These are phyloP conservation scores for Ophiostoma montium DNA, from an alignment of 2,329 filamentous ascomycete species.

Conservation along the genomic window DNA sequence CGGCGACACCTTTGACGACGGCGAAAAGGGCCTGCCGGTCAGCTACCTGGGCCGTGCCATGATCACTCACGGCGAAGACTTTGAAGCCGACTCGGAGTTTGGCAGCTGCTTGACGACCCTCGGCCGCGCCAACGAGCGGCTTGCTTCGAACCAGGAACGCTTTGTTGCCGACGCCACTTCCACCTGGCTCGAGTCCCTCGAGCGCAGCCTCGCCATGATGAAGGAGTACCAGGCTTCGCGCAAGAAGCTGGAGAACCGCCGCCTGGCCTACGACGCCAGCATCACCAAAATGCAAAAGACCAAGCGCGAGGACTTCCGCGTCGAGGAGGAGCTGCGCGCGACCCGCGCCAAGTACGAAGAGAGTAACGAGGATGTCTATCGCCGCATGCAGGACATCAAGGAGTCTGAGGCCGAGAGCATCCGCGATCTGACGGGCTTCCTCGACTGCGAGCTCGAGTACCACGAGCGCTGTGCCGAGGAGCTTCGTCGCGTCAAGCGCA, in stretches of 20 bases:
- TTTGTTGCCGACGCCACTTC: conserved; percentile 66
- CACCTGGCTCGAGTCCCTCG: conserved; percentile 83
- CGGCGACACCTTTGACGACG: conserved; percentile 65
- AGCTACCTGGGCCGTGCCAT: conserved; percentile 72
- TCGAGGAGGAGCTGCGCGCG: conserved; percentile 81
- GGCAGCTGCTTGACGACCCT: conserved; percentile 70
- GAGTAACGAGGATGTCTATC: conserved; percentile 77
- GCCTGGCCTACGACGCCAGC: conserved; percentile 82
- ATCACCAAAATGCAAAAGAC: conserved; percentile 83
- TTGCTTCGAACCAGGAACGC: conserved; percentile 72
- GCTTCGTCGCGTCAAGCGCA: conserved; percentile 41
- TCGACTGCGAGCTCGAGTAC: conserved; percentile 82
- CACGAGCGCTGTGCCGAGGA: conserved; percentile 84
- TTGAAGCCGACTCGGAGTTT: conserved; percentile 80
- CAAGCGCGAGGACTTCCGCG: conserved; percentile 83
- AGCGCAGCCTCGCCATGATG: conserved; percentile 83
- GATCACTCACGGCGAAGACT: conserved; percentile 82
- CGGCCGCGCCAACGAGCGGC: conserved; percentile 75
- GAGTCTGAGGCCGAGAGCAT: conserved; percentile 78
- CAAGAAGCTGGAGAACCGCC: conserved; percentile 85
- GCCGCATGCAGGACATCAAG: conserved; percentile 93
- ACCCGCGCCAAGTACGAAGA: conserved; percentile 97
- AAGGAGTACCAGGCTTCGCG: conserved; percentile 88
- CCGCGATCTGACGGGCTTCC: conserved; percentile 61
- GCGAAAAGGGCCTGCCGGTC: conserved; percentile 71